Conservation (phyloP, 768 basidiomycete genomes). For the Phanerochaete carnosa region DNA sequence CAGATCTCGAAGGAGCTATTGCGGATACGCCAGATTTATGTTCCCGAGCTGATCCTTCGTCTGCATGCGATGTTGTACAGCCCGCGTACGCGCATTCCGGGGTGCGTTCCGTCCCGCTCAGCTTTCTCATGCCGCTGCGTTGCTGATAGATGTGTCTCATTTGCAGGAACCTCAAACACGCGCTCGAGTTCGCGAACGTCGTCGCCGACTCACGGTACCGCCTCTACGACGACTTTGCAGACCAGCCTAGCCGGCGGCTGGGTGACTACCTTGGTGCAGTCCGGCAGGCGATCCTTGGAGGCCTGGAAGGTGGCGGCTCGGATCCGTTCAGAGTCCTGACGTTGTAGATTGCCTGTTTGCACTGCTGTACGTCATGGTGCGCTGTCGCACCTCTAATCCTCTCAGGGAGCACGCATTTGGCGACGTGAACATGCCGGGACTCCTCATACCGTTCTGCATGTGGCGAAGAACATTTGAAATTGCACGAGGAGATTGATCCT, state of each 20-base stretch:
- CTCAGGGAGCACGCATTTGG: too few species aligned
- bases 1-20: slow-evolving; percentile 65
- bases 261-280: slow-evolving; percentile 75
- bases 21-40: slow-evolving; percentile 83
- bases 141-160: neutral
- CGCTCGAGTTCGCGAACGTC: slow-evolving; percentile 74
- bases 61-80: slow-evolving; percentile 70
- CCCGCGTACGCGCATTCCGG: slow-evolving; percentile 61
- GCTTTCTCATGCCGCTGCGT: neutral
- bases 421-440: too few species aligned
- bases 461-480: too few species aligned
- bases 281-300: slow-evolving; percentile 65
- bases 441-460: too few species aligned
- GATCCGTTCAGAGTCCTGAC: slow-evolving; percentile 52
- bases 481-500: too few species aligned
- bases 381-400: too few species aligned
- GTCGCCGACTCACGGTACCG: slow-evolving; percentile 87
- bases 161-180: slow-evolving; percentile 69
- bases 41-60: slow-evolving; percentile 87
- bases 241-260: slow-evolving; percentile 55
- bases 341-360: neutral
- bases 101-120: slow-evolving; percentile 42
- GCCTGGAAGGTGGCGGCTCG: slow-evolving; percentile 71
- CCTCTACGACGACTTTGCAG: slow-evolving; percentile 82
- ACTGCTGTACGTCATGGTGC: too few species aligned